These are phyloP conservation scores for Zygotorulaspora mrakii DNA, from an alignment of 1,139 yeast genomes.

Conservation along the genomic window DNA sequence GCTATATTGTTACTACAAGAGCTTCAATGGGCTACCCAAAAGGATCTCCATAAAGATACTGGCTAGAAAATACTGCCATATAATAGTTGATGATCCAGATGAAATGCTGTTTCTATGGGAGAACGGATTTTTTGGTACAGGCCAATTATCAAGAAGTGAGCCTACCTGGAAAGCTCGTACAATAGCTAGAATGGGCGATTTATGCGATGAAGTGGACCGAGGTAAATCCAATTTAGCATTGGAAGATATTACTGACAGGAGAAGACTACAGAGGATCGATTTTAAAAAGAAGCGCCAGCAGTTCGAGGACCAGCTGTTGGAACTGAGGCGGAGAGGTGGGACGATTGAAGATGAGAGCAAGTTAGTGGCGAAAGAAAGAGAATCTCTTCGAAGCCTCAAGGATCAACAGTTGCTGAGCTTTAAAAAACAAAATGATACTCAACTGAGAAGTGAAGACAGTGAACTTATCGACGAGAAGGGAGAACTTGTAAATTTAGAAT, in stretches of 20 bases:
- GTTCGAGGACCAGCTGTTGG: constrained; percentile 37
- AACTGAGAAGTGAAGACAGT: constrained; percentile 42
- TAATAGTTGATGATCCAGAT: constrained; percentile 41
- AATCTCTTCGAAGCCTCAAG: constrained; percentile 34
- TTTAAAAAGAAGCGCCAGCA: constrained; percentile 57
- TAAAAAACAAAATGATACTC: constrained; percentile 21
- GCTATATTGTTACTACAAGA: constrained; percentile 37
- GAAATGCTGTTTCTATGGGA: constrained; percentile 69
- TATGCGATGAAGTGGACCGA: constrained; percentile 32
- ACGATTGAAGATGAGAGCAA: constrained; percentile 30
- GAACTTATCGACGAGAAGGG: constrained; percentile 41
- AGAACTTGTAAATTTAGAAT: constrained; percentile 51
- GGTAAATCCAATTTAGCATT: constrained; percentile 37
- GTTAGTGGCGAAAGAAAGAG: constrained; percentile 35
- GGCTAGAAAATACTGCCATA: constrained; percentile 23
- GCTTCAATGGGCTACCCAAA: constrained; percentile 14
- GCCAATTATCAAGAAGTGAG: constrained; percentile 81
- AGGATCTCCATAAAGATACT: constrained; percentile 23
- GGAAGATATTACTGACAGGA: constrained; percentile 71
- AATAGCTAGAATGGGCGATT: constrained; percentile 47
- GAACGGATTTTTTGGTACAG: constrained; percentile 93
- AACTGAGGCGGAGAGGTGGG: constrained; percentile 34
- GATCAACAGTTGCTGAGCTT: constrained; percentile 32
- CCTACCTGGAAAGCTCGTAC: constrained; percentile 83
- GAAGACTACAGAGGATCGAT: constrained; percentile 68